Evolutionary conservation across 768 basidiomycete species (phyloP), one percentile per base, ranked within the genome.

Genomic region (Lactifluus subvellereus): DNA sequence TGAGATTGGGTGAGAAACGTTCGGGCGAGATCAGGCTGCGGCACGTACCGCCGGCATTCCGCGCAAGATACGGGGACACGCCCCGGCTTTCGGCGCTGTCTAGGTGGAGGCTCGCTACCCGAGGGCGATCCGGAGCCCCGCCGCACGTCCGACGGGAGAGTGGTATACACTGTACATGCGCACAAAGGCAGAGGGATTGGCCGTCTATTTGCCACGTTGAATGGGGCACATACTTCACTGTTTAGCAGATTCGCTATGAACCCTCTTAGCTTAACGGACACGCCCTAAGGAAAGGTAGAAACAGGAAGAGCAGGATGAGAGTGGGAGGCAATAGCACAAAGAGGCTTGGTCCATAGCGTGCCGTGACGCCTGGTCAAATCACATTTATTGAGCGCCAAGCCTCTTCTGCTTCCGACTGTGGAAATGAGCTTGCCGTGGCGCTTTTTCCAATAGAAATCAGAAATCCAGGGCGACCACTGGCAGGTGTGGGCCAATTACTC

Each of bases 21-120:
- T 33, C 5, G n/a, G 40, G 22, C 45, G 27, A 60, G 16, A 18
- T 33, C 20, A 4, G 20, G 42, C 13, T 4, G 35, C 14, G n/a
- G 22, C 14, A 62, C 74, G 42, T 59, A 75, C 77, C 77, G 72
- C 68, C 74, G 70, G 64, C 74, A 76, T 66, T 78, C 78, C 0
- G 76, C 75, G 57, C 71, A 72, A 14, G 71, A 71, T 45, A 72
- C 70, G 37, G 69, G 69, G 18, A 67, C 68, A 47, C 69, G 66
- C 18, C 69, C 69, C 2, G 69, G 69, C 22, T 69, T 69, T 35
- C 67, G 66, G 16, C 67, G 62, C 43, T 59, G 67, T 60, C 54
- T 57, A 7, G 59, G 58, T 14, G 64, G 60, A 16, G 62, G 62
- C 8, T 51, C 62, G 20, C 53, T 55, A 22, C 62, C 58, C 33